A percentile compares a stretch with the other conserved stretches of the same genome.
phyloP scores from a whole-genome alignment of 2,329 filamentous ascomycete species.

The Fusarium proliferatum region DNA sequence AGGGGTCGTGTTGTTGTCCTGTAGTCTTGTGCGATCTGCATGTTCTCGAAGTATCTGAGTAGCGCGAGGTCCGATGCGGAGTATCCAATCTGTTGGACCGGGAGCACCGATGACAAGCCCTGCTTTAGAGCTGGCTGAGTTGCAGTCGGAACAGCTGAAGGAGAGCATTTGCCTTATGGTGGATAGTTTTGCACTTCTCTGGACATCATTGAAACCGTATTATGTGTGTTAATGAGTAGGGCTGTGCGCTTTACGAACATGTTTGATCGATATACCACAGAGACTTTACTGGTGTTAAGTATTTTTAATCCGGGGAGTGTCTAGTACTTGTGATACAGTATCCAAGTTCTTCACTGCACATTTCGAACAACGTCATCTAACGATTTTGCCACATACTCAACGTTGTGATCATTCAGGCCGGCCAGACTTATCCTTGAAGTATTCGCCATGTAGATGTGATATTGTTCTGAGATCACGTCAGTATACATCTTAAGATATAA shows the following conservation, averaged over 20 bases:
- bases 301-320: fast-evolving
- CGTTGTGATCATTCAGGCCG: constrained; percentile 52
- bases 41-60: not conserved
- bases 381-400: constrained; percentile 37
- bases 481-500: fast-evolving
- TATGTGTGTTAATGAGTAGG: fast-evolving
- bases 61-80: not conserved
- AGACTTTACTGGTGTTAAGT: fast-evolving
- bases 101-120: no score
- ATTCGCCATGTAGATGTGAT: constrained; percentile 54
- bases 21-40: not conserved
- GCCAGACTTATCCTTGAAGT: constrained; percentile 55
- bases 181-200: fast-evolving
- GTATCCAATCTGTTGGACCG: not conserved
- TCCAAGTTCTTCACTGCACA: not conserved
- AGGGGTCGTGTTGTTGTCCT: not conserved
- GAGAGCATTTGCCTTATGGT: not conserved
- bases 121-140: not conserved
- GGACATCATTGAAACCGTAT: fast-evolving
- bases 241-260: fast-evolving
- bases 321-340: not conserved
- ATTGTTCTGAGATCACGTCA: constrained; percentile 40
- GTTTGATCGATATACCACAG: fast-evolving
- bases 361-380: constrained; percentile 32
- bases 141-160: no score